Evolutionary conservation across 441 rosid species (phyloP).

Genomic region (Populus hybrid): DNA sequence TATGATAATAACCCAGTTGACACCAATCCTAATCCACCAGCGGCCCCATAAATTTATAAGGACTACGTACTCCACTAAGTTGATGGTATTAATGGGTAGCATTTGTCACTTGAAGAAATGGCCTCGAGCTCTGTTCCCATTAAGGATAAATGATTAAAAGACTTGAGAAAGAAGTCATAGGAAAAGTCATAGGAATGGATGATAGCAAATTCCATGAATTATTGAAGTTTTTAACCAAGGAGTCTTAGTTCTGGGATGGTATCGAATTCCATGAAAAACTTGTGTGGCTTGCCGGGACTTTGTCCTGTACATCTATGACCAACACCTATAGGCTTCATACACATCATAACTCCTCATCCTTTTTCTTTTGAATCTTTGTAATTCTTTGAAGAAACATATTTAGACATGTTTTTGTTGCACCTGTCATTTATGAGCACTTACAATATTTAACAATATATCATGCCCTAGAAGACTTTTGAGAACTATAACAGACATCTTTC

Average conservation of each 20-base stretch:
- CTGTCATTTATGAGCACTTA: not conserved
- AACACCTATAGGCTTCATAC: not conserved
- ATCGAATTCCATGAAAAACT: not conserved
- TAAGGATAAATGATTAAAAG: conserved; percentile 17
- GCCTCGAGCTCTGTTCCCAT: conserved; percentile 51
- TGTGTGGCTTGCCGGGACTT: not conserved
- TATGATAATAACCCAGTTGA: not conserved
- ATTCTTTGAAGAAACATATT: conserved; percentile 7
- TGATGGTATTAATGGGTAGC: not conserved
- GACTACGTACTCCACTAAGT: not conserved
- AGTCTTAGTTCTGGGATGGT: not conserved
- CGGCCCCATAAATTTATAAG: not conserved
- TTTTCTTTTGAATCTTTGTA: not conserved
- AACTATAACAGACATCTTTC: not conserved
- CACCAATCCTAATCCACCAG: not conserved
- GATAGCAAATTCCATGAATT: not conserved
- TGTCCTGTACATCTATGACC: not conserved
- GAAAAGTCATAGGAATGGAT: not conserved
- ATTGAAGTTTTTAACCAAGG: not conserved
- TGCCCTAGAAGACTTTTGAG: not conserved
- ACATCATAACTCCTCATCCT: not conserved
- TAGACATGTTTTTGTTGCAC: conserved; percentile 1
- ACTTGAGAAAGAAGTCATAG: not conserved
- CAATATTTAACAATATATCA: not conserved
- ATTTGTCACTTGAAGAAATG: conserved; percentile 5